phyloP scores from a whole-genome alignment of 768 basidiomycete species.

The Leccinum truebloodii region DNA sequence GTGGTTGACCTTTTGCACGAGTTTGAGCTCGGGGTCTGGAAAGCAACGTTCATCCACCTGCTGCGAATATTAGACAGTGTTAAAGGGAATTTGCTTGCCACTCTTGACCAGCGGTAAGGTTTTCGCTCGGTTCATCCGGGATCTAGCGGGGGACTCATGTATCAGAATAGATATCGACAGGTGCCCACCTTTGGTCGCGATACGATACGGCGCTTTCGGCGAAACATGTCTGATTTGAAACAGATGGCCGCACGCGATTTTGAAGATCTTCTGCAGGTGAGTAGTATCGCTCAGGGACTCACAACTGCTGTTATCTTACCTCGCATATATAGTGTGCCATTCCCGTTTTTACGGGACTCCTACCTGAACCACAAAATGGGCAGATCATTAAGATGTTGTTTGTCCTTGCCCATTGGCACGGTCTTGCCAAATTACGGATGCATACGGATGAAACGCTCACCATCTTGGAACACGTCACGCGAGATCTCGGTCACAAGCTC shows the following conservation, averaged over 20 bases:
- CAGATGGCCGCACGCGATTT: background rate
- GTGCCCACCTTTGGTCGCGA: background rate
- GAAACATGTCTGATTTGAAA: background rate
- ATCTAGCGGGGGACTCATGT: no score
- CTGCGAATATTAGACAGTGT: background rate
- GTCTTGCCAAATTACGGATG: background rate
- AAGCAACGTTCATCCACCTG: background rate
- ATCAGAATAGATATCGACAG: background rate
- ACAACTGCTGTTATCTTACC: background rate
- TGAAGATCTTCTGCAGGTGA: background rate
- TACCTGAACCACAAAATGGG: background rate
- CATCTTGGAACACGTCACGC: background rate
- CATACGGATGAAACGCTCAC: background rate
- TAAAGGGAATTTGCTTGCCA: no score
- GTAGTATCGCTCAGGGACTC: background rate
- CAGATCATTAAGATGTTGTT: background rate
- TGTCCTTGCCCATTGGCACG: background rate
- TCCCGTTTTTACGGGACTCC: background rate
- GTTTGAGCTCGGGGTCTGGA: no score
- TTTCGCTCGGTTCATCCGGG: no score
- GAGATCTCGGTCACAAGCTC: background rate
- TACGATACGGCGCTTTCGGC: background rate
- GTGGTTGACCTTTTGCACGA: background rate
- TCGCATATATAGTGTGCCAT: background rate
- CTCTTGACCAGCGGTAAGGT: no score